Evolutionary conservation across 768 basidiomycete genomes (phyloP).

Genomic region (Amanita inopinata): DNA sequence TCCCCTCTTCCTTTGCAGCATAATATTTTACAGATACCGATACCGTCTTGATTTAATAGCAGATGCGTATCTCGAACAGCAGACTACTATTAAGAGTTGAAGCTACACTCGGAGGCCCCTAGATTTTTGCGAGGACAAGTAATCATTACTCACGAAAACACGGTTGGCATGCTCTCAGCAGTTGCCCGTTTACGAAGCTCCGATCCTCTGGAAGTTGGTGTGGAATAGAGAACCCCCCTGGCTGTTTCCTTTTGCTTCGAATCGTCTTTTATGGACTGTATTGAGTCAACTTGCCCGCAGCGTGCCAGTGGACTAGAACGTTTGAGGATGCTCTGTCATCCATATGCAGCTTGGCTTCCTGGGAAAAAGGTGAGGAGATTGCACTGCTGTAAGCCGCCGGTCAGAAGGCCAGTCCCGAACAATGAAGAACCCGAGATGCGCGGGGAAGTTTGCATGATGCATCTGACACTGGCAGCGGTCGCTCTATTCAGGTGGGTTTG

Average conservation of each 20-base stretch:
- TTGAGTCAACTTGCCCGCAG: background rate
- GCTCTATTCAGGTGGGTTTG: no score
- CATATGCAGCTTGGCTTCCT: conserved; percentile 3
- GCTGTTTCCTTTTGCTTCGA: conserved; percentile 2
- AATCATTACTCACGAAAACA: conserved; percentile 7
- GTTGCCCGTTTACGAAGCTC: conserved; percentile 4
- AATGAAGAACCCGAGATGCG: conserved; percentile 11
- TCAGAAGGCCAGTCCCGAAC: conserved; percentile 9
- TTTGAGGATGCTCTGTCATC: background rate
- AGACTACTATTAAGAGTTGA: conserved; percentile 3
- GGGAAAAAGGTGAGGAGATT: conserved; percentile 7
- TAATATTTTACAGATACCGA: background rate
- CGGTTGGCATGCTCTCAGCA: conserved; percentile 3
- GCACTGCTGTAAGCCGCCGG: conserved; percentile 8
- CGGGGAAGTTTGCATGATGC: conserved; percentile 1
- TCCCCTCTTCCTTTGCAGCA: background rate
- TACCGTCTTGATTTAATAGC: no score
- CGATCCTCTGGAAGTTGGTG: conserved; percentile 4
- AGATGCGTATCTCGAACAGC: no score
- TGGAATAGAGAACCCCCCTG: conserved; percentile 4
- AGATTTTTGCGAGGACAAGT: background rate
- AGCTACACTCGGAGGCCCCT: background rate
- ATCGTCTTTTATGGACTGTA: conserved; percentile 3
- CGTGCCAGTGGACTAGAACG: conserved; percentile 1
- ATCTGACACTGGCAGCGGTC: background rate